phyloP scores from a whole-genome alignment of 2,329 filamentous ascomycete genomes.

The Curvularia spicifera region DNA sequence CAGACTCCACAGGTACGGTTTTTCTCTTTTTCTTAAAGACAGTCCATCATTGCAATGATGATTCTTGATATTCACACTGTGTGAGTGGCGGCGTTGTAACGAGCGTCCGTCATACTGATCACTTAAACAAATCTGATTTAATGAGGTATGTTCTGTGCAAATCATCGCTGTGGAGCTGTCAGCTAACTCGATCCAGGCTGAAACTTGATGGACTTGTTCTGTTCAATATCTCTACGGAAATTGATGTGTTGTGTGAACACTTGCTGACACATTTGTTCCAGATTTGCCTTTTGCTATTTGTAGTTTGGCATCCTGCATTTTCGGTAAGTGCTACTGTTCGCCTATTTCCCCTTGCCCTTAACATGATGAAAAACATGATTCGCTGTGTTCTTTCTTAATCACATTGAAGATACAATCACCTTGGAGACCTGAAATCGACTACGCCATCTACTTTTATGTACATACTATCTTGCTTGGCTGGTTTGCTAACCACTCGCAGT shows the following conservation, averaged over 20 bases:
- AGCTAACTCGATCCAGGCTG: conserved; percentile 45
- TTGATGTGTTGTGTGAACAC: conserved; percentile 17
- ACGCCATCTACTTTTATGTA: not conserved
- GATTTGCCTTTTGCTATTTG: conserved; percentile 1
- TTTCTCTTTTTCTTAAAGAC: conserved; percentile 42
- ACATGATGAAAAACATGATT: conserved; percentile 66
- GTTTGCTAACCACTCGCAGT: conserved; percentile 18
- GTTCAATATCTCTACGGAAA: conserved; percentile 20
- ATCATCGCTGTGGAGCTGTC: not conserved
- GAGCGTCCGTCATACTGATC: conserved; percentile 61
- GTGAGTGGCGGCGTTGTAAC: conserved; percentile 63
- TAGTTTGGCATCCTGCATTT: not conserved
- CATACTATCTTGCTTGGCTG: not conserved
- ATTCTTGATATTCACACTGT: conserved; percentile 73
- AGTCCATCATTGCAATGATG: conserved; percentile 64
- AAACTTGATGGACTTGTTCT: conserved; percentile 45
- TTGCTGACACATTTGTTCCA: conserved; percentile 32
- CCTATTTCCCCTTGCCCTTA: conserved; percentile 15
- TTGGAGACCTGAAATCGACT: conserved; percentile 66
- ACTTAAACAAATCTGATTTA: conserved; percentile 74
- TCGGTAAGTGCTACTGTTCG: conserved; percentile 27
- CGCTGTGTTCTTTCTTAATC: conserved; percentile 69
- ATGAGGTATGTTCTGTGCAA: conserved; percentile 60
- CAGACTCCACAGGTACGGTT: conserved; percentile 42
- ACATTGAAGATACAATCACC: conserved; percentile 67